Evolutionary conservation across 202 grass and related monocot species (phyloP).

Genomic region (Zizania palustris): DNA sequence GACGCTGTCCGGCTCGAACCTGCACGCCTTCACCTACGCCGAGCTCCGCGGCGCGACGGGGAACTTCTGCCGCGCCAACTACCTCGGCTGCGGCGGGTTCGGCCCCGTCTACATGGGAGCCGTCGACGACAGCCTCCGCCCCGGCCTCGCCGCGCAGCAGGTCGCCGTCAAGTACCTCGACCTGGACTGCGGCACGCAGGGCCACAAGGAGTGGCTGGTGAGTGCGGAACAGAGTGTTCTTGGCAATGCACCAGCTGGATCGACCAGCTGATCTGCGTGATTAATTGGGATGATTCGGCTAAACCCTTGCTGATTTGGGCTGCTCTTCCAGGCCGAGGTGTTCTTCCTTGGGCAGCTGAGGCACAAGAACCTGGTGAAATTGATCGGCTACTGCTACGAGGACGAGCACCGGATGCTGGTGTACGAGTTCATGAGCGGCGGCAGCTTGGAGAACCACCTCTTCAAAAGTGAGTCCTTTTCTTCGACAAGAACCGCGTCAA

Average conservation of each 20-base stretch:
- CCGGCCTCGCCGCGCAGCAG: constrained; percentile 56
- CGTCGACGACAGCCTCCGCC: constrained; percentile 60
- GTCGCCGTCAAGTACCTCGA: constrained; percentile 90
- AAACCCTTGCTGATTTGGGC: neutral
- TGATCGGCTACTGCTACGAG: constrained; percentile 93
- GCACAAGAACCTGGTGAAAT: constrained; percentile 75
- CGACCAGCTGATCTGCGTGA: neutral
- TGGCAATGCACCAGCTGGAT: constrained; percentile 22
- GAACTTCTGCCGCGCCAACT: constrained; percentile 65
- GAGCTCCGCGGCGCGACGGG: constrained; percentile 59
- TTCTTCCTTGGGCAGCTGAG: constrained; percentile 86
- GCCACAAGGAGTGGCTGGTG: constrained; percentile 95
- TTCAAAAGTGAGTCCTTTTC: constrained; percentile 76
- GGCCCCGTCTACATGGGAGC: constrained; percentile 77
- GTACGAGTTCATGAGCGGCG: constrained; percentile 80
- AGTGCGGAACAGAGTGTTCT: constrained; percentile 28
- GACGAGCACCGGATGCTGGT: constrained; percentile 85
- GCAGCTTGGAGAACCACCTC: constrained; percentile 84
- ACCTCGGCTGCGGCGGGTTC: constrained; percentile 81
- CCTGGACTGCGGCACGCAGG: constrained; percentile 73
- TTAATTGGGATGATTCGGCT: neutral
- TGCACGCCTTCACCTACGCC: constrained; percentile 77
- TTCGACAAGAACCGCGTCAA: neutral
- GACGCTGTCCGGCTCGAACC: constrained; percentile 68
- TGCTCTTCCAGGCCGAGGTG: constrained; percentile 58